Evolutionary conservation across 352 stramenopile species (phyloP).

Genomic region (Phytopythium helicoides): DNA sequence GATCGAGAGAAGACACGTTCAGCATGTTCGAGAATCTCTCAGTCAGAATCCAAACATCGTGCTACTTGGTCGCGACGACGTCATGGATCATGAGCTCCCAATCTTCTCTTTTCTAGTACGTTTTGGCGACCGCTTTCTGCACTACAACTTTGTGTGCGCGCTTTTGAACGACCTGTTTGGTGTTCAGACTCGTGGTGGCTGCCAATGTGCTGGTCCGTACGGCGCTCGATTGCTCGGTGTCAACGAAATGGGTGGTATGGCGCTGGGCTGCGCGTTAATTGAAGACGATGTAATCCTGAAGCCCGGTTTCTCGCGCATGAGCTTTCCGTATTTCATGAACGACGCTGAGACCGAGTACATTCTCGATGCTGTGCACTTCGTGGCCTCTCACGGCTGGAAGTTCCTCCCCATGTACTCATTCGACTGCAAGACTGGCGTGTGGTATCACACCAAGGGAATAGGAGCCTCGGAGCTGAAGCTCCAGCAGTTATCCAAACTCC

Average conservation of each 20-base stretch:
- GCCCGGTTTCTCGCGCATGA: constrained; percentile 94
- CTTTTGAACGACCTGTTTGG: constrained; percentile 98
- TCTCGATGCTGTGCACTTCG: constrained; percentile 90
- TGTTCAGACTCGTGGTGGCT: constrained; percentile 63
- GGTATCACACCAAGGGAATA: no score
- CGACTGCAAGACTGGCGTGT: constrained; percentile 94
- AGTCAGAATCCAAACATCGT: constrained; percentile 65
- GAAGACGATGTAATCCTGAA: constrained; percentile 91
- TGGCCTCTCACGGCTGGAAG: constrained; percentile 90
- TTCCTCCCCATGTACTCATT: constrained; percentile 95
- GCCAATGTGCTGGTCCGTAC: constrained; percentile 89
- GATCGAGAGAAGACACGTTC: constrained; percentile 41
- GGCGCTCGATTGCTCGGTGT: constrained; percentile 92
- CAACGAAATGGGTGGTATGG: constrained; percentile 41
- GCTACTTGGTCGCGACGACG: constrained; percentile 80
- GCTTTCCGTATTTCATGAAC: constrained; percentile 86
- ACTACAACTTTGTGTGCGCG: constrained; percentile 98
- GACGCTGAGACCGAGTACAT: constrained; percentile 92
- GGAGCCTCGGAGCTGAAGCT: no score
- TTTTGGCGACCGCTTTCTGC: constrained; percentile 88
- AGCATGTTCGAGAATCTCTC: constrained; percentile 38
- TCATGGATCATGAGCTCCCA: constrained; percentile 65
- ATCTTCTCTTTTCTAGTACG: constrained; percentile 95
- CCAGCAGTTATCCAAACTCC: neutral
- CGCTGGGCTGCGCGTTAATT: constrained; percentile 84